phyloP scores from a whole-genome alignment of 495 filamentous ascomycete genomes.

The Cudoniella acicularis region DNA sequence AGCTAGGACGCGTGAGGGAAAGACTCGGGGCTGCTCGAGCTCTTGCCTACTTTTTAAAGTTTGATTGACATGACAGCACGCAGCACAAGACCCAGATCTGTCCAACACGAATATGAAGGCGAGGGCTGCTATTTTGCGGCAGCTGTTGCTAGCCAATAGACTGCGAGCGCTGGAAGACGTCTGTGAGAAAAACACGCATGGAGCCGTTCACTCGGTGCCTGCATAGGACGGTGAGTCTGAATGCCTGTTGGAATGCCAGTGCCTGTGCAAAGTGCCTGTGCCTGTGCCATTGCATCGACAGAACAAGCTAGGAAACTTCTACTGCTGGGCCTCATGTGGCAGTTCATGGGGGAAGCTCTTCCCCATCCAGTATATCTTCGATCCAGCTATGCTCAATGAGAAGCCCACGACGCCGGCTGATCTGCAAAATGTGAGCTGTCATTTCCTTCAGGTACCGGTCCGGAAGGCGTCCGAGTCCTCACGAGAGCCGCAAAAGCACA shows the following conservation, averaged over 20 bases:
- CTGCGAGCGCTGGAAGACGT: too few relatives aligned
- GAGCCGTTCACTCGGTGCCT: background rate
- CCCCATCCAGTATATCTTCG: background rate
- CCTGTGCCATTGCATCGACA: too few relatives aligned
- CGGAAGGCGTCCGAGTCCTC: constrained; percentile 3
- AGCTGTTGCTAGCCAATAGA: too few relatives aligned
- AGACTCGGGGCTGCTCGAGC: constrained; percentile 5
- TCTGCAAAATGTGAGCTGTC: constrained; percentile 9
- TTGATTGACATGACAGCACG: constrained; percentile 10
- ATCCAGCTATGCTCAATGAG: background rate
- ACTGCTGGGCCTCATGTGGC: background rate
- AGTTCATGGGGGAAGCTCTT: background rate
- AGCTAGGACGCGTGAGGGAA: background rate
- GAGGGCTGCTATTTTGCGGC: background rate
- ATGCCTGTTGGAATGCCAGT: too few relatives aligned
- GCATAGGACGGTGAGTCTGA: background rate
- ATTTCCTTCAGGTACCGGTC: constrained; percentile 6
- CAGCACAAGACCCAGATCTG: background rate
- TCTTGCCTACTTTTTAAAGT: constrained; percentile 12
- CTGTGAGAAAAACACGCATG: background rate
- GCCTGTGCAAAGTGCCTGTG: too few relatives aligned
- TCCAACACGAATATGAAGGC: background rate
- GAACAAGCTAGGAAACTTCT: background rate
- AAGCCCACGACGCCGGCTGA: background rate
- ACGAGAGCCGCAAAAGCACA: background rate